Evolutionary conservation across 495 filamentous ascomycete species (phyloP).

Genomic region (Penicillium coffeae): DNA sequence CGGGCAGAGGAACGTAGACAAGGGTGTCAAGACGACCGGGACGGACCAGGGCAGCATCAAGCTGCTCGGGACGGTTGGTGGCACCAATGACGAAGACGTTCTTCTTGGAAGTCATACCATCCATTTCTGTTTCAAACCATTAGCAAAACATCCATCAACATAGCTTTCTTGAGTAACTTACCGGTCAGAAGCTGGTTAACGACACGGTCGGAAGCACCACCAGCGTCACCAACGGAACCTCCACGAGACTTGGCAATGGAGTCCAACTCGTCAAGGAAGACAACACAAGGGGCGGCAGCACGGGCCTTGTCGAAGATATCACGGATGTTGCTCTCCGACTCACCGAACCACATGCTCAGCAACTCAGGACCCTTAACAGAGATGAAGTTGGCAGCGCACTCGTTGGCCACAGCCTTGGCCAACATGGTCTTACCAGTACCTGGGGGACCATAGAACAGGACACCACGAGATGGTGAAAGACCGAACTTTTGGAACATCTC

Average conservation of each 20-base stretch:
- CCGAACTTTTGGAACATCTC: constrained; percentile 99
- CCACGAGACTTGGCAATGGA: constrained; percentile 99
- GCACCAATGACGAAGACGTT: constrained; percentile 99
- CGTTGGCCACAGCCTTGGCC: constrained; percentile 98
- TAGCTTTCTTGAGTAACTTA: constrained; percentile 45
- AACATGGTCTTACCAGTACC: constrained; percentile 99
- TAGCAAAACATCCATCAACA: neutral
- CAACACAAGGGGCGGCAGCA: constrained; percentile 95
- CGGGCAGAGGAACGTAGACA: constrained; percentile 95
- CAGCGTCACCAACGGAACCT: constrained; percentile 93
- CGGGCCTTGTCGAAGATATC: constrained; percentile 99
- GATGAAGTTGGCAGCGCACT: constrained; percentile 99
- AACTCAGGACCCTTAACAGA: constrained; percentile 98
- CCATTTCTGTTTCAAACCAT: constrained; percentile 75
- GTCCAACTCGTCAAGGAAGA: constrained; percentile 98
- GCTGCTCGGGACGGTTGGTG: constrained; percentile 96
- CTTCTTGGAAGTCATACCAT: constrained; percentile 99
- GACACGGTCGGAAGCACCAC: constrained; percentile 97
- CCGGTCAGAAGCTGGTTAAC: constrained; percentile 98
- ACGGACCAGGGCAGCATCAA: constrained; percentile 95
- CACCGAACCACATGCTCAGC: constrained; percentile 99
- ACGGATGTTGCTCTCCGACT: constrained; percentile 99
- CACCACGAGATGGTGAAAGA: constrained; percentile 95
- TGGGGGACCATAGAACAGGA: constrained; percentile 96
- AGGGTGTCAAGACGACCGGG: constrained; percentile 97